Evolutionary conservation across 768 basidiomycete species (phyloP).

Genomic region (Mrakia gelida): DNA sequence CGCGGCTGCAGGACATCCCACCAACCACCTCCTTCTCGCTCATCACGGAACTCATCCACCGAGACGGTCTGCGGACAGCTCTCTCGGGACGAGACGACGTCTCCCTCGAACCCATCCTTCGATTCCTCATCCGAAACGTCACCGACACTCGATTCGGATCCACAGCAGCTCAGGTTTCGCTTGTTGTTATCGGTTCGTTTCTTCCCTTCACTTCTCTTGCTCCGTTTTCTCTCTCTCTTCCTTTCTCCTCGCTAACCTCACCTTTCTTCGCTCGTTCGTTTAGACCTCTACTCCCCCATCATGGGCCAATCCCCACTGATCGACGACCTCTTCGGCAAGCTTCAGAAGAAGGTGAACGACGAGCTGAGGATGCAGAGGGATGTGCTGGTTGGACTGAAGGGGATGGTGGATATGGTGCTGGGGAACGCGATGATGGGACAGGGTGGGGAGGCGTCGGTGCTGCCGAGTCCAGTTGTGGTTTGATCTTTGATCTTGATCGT

Average conservation of each 20-base stretch:
- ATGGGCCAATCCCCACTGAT: conserved; percentile 92
- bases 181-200: conserved; percentile 72
- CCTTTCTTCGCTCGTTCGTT: background rate
- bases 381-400: conserved; percentile 44
- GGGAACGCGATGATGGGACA: conserved; percentile 24
- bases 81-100: conserved; percentile 89
- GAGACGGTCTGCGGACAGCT: conserved; percentile 80
- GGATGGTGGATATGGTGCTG: conserved; percentile 32
- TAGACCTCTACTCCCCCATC: conserved; percentile 87
- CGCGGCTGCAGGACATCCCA: conserved; percentile 61
- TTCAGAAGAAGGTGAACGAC: conserved; percentile 75
- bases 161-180: conserved; percentile 73
- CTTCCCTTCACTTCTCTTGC: no score
- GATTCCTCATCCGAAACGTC: conserved; percentile 75
- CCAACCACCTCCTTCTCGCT: conserved; percentile 83
- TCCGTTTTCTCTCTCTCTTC: background rate
- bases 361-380: conserved; percentile 88
- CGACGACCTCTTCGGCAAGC: conserved; percentile 73
- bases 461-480: background rate
- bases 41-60: conserved; percentile 85
- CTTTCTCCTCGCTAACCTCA: background rate
- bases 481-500: no score
- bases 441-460: background rate
- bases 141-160: conserved; percentile 90
- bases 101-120: conserved; percentile 83